Evolutionary conservation across 192 early-diverging fungal genomes (phyloP), one percentile per base, ranked within the genome.

Genomic region (Coemansia sp.): DNA sequence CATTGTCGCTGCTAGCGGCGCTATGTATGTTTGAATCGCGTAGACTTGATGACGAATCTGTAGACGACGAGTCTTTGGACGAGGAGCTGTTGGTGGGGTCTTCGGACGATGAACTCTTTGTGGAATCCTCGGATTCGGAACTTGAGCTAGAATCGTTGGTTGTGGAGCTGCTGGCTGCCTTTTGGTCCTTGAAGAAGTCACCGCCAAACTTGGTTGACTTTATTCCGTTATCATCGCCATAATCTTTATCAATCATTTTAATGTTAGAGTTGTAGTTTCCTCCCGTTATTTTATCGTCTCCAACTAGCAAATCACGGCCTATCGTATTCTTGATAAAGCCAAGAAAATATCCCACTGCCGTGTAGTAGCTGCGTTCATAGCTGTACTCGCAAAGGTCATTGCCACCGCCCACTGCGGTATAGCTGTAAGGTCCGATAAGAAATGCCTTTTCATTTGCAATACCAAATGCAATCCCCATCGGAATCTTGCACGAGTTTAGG

Each of bases 391-490:
- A 70, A 28, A 70, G 44, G 11, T 21, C 22, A 7, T 48, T 29
- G 18, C 61, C 62, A 10, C 32, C 42, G 14, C 56, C 16, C 4
- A 70, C 23, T 0, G 35, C 51, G 0, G 54, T 44, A 16, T 64
- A 62, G 43, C 52, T 70, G 19, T 62, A 56, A 1, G 62, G 12
- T 0, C 68, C 68, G 16, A 60, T 33, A 10, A 47, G 50, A 25
- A 59, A 70, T 6, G 45, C 43, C 0, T 29, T 18, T 9, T 23
- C 56, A 29, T 42, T 23, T 12, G 40, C 31, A 21, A 38, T 38
- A 6, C 52, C 32, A 22, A 38, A 54, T 28, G 21, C 18, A 14
- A 29, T 23, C 0, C 31, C 52, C 32, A 22, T 38, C 10, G 50
- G 50, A 10, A 52, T 19, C 7, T 31, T 6, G n/a, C 50, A 52